phyloP scores from a whole-genome alignment of 345 rosid genomes.

The Acer campestre region DNA sequence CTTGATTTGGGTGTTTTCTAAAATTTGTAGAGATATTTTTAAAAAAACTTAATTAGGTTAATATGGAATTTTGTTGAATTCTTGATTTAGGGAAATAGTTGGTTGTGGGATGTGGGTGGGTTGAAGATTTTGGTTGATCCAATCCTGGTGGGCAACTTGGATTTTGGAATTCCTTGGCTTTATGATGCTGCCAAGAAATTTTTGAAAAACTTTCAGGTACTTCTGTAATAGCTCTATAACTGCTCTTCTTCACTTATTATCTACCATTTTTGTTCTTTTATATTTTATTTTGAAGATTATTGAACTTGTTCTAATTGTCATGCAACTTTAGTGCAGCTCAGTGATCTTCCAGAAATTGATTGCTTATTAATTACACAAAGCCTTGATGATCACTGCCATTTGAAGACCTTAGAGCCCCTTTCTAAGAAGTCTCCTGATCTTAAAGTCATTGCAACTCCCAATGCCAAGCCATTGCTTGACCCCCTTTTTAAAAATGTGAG shows the following conservation, averaged over 20 bases:
- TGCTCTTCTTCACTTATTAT: neutral
- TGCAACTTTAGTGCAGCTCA: constrained; percentile 59
- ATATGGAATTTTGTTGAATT: constrained; percentile 15
- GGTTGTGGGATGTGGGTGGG: constrained; percentile 88
- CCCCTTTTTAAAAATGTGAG: constrained; percentile 77
- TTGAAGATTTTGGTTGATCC: constrained; percentile 76
- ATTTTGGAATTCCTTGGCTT: constrained; percentile 92
- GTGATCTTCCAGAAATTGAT: constrained; percentile 77
- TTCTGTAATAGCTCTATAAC: neutral
- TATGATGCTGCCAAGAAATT: constrained; percentile 87
- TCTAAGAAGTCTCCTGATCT: constrained; percentile 60
- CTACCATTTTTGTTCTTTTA: neutral
- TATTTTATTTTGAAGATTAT: neutral
- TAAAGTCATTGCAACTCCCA: constrained; percentile 82
- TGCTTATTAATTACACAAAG: constrained; percentile 89
- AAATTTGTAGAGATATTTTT: neutral
- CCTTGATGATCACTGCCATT: constrained; percentile 94
- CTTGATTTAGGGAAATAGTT: constrained; percentile 71
- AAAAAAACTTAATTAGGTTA: constrained; percentile 3
- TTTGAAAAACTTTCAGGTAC: constrained; percentile 70
- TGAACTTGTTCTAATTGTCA: constrained; percentile 14
- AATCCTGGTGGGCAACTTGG: constrained; percentile 86
- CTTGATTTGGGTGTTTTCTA: neutral
- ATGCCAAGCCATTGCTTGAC: constrained; percentile 84
- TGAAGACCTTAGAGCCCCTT: constrained; percentile 75